Base-by-base conservation (phyloP, 2,329 filamentous ascomycete genomes). In the Raffaelea deltoideospora region DNA sequence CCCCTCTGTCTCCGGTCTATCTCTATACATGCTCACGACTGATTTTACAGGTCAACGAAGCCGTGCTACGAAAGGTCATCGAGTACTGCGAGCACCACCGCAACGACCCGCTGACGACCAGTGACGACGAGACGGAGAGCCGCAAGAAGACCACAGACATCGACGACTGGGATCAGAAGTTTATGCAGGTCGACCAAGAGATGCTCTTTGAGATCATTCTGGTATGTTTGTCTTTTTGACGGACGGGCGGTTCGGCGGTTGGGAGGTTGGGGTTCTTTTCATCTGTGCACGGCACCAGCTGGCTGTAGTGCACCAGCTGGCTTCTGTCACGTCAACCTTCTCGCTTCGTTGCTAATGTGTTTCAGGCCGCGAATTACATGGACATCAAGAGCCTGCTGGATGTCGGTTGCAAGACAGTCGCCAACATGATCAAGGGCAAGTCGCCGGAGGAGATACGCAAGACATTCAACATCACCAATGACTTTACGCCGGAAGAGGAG, bases 371-470 rank as follows among this genome's bases (percentile, higher is more conserved):
- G 51, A 98, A 98, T 69, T 98, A 96, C 59, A 79, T 98, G 41
- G 90, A 98, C 49, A 98, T 98, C 67, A 98, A 96, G 72, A 81
- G 86, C 2, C 80, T 98, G 1, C 79, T 98, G 21, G 90, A 98
- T 47, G 88, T 96, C 41, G 90, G 90, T 43, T 98, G 90, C 76
- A 98, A 98, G 75, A 98, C 90, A 0, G 90, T 98, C 14, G 90
- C 90, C 43, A 98, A 98, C 65, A 98, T 98, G 90, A 98, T 98
- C 70, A 98, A 98, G 81, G 90, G 90, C 64, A 98, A 98, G 72
- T 94, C 86, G 0, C 90, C 90, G 3, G 90, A 98, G 58, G 90
- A 98, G 67, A 98, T 98, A 52, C 83, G 90, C 35, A 98, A 96
- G 72, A 98, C 90, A 0, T 98, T 98, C 69, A 98, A 98, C 65